Base-by-base conservation (phyloP, 2,329 filamentous ascomycete genomes). In the Aspergillus ibericus region DNA sequence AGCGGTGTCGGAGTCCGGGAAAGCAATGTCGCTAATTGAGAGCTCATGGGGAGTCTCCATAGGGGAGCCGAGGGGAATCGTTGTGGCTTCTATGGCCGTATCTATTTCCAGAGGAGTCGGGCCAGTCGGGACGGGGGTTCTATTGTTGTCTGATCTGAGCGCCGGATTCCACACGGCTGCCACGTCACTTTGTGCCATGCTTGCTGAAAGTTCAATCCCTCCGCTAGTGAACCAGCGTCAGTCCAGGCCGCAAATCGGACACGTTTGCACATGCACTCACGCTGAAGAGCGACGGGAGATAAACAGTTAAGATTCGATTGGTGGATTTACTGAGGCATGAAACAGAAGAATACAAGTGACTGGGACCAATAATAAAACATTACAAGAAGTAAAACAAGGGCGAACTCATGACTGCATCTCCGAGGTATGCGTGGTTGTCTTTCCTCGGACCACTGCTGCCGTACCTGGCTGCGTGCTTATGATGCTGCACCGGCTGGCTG, bases 111-210 rank as follows among this genome's bases (percentile, higher is more conserved):
- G 56, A 34, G 55, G 50, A 59, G 63, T 60, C 36, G 65, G 48
- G 46, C 61, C 55, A 29, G 62, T 59, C 42, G 61, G 53, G 53
- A 55, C 52, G 16, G 62, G 32, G 46, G 53, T 35, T 42, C 63
- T 59, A 54, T 68, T 58, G 42, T 67, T 61, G 22, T 83, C 78
- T 36, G 79, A 78, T 67, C 81, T 75, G 60, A 83, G 70, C 18
- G 83, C 83, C 46, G 83, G 83, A 75, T 86, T 82, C 84, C 83
- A 85, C 18, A 79, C 78, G 55, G 77, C 68, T 12, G 54, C 54
- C 36, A 49, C 54, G 34, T 66, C 63, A 47, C 57, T 63, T 57
- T 68, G 56, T 50, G 66, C 64, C 68, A 74, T 72, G 29, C 47
- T 64, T 52, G 55, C 44, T 53, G 48, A n/a, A 48, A 40, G 27